Conservation (phyloP, 225 moss, liverwort and hornwort genomes). For the Polytrichum formosum region DNA sequence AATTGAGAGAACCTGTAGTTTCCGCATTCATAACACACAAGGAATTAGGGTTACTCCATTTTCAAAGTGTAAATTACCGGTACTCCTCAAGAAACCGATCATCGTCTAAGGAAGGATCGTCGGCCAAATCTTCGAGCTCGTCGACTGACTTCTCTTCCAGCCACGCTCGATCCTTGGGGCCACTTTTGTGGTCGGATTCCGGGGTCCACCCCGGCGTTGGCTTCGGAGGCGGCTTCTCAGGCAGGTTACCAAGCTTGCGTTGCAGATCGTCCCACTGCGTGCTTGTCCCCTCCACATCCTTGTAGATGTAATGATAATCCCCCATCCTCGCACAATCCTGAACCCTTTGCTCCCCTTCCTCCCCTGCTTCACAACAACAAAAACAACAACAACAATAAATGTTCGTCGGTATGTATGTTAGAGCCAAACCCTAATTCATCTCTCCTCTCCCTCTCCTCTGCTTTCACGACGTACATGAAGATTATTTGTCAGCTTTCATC, state of each 20-base stretch:
- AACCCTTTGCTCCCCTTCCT: not conserved
- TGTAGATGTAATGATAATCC: slow-evolving; percentile 89
- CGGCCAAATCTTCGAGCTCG: slow-evolving; percentile 87
- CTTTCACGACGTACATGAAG: too few relatives aligned
- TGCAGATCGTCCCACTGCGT: slow-evolving; percentile 98
- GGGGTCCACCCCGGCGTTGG: slow-evolving; percentile 66
- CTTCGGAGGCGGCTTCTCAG: slow-evolving; percentile 63
- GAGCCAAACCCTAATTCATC: too few relatives aligned
- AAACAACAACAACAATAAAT: too few relatives aligned
- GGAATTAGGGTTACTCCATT: not conserved
- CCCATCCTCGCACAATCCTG: slow-evolving; percentile 37
- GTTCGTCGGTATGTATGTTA: too few relatives aligned
- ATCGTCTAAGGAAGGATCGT: slow-evolving; percentile 80
- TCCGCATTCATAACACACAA: too few relatives aligned
- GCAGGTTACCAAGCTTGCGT: slow-evolving; percentile 80
- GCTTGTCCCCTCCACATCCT: slow-evolving; percentile 91
- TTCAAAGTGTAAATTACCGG: slow-evolving; percentile 30
- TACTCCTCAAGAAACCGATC: slow-evolving; percentile 97
- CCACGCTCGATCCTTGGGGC: slow-evolving; percentile 62
- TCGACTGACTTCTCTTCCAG: slow-evolving; percentile 64
- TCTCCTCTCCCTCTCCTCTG: too few relatives aligned
- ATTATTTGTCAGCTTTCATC: too few relatives aligned
- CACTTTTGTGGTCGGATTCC: slow-evolving; percentile 53
- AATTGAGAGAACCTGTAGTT: too few relatives aligned
- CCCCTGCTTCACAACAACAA: not conserved